Base-by-base conservation (phyloP, 352 stramenopile species). In the Pythium insidiosum region DNA sequence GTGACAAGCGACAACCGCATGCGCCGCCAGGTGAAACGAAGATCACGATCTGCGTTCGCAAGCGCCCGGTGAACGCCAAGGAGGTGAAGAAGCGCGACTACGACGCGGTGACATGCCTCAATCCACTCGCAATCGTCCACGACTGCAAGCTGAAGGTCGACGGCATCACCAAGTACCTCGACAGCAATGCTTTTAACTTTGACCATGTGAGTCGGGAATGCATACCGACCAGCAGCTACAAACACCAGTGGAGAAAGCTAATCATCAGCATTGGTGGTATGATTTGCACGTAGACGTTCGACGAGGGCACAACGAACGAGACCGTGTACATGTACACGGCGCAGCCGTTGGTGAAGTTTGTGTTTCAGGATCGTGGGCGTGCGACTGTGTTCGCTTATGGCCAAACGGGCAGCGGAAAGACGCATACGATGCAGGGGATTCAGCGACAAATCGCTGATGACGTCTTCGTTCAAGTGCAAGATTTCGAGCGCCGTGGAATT, bases 81-180 rank as follows among this genome's bases (percentile, higher is more conserved):
- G 94, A 98, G 66, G 57, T 89, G 41, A 88, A 89, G 61, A 84
- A 81, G 24, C 69, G 78, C 35, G 96, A 99, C 63, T 97, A 98
- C 55, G 95, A 99, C 68, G 88, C 92, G 5, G 82, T 99, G 0
- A 98, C 90, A 40, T 97, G 84, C 36, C 68, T 96, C 28, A 97
- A 98, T 62, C 95, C 95, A 7, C 88, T 87, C 53, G 75, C 80
- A 23, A 88, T 93, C 46, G 94, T 99, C 25, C 96, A 99, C 68
- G 89, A 97, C 51, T 97, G 94, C 53, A 98, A 98, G 63, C 70
- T 98, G 31, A 94, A 95, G 48, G 96, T 99, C 12, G 96, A 99
- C 62, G 95, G 96, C 22, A 99, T 99, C 49, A 98, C 87, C 37
- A 99, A 99, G 68, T 99, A 98, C 58, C 70, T 98, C 12, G 95